phyloP scores from a whole-genome alignment of 495 filamentous ascomycete species.

The Aspergillus coremiiformis region DNA sequence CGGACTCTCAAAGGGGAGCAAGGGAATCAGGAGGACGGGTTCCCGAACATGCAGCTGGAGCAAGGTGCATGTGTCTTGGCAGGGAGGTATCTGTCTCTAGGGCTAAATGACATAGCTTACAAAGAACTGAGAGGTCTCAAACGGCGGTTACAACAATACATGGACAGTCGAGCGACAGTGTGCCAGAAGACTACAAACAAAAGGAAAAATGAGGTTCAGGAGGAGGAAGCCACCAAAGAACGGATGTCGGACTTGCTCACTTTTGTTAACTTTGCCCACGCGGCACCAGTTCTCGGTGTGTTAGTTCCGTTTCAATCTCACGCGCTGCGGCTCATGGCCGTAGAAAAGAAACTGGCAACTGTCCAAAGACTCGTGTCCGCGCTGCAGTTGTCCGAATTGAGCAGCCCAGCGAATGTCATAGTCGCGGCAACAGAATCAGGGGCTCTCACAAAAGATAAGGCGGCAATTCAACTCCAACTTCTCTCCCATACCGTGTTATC shows the following conservation, averaged over 20 bases:
- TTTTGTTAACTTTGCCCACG: slow-evolving; percentile 41
- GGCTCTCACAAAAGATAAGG: slow-evolving; percentile 46
- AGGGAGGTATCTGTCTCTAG: slow-evolving; percentile 62
- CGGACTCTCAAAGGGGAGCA: slow-evolving; percentile 48
- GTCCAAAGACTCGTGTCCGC: slow-evolving; percentile 43
- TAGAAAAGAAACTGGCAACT: slow-evolving; percentile 37
- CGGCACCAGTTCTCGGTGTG: slow-evolving; percentile 28
- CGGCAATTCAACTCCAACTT: slow-evolving; percentile 60
- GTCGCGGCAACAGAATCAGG: slow-evolving; percentile 39
- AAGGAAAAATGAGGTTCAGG: slow-evolving; percentile 13
- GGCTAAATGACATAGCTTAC: slow-evolving; percentile 65
- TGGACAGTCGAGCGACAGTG: slow-evolving; percentile 17
- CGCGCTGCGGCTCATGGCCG: slow-evolving; percentile 42
- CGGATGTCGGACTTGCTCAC: slow-evolving; percentile 56
- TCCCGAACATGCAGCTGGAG: slow-evolving; percentile 69
- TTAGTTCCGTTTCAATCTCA: slow-evolving; percentile 39
- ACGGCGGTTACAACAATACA: slow-evolving; percentile 48
- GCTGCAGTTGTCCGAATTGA: slow-evolving; percentile 39
- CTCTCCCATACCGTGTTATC: slow-evolving; percentile 61
- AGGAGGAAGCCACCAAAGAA: slow-evolving; percentile 33
- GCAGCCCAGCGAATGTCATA: slow-evolving; percentile 63
- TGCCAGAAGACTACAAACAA: slow-evolving; percentile 17
- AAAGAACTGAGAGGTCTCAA: slow-evolving; percentile 67
- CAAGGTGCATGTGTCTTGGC: slow-evolving; percentile 72
- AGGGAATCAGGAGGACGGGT: slow-evolving; percentile 40